phyloP scores from a whole-genome alignment of 2,329 filamentous ascomycete genomes.

The Calonectria naviculata region DNA sequence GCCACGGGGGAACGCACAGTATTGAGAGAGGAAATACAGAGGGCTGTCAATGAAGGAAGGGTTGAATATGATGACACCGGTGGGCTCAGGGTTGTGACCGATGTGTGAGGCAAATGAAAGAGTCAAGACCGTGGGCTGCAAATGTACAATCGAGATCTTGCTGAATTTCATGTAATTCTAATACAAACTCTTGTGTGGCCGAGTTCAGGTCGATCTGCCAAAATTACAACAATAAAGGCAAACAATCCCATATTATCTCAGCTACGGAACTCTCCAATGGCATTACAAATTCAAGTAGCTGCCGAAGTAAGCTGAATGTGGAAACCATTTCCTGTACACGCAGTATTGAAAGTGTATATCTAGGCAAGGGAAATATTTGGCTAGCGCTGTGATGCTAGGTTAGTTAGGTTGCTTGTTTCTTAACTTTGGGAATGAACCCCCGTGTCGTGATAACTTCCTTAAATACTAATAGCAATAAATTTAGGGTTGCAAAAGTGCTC shows the following conservation, averaged over 20 bases:
- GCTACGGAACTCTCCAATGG: no score
- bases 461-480: no score
- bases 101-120: background rate
- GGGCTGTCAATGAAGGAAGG: constrained; percentile 66
- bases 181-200: background rate
- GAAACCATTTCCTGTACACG: no score
- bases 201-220: background rate
- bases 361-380: no score
- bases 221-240: background rate
- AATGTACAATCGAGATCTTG: background rate
- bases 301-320: no score
- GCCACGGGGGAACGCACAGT: constrained; percentile 71
- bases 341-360: no score
- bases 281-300: background rate
- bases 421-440: no score
- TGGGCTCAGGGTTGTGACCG: constrained; percentile 54
- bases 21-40: constrained; percentile 63
- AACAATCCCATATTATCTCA: no score
- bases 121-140: background rate
- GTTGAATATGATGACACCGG: constrained; percentile 67
- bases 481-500: no score
- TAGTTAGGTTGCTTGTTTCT: no score
- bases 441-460: no score
- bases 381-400: no score
- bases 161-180: background rate